Percentiles rank a stretch among this genome's conserved stretches.
Evolutionary conservation across 192 early-diverging fungal species (phyloP).

Genomic region (Dimargaris verticillata): DNA sequence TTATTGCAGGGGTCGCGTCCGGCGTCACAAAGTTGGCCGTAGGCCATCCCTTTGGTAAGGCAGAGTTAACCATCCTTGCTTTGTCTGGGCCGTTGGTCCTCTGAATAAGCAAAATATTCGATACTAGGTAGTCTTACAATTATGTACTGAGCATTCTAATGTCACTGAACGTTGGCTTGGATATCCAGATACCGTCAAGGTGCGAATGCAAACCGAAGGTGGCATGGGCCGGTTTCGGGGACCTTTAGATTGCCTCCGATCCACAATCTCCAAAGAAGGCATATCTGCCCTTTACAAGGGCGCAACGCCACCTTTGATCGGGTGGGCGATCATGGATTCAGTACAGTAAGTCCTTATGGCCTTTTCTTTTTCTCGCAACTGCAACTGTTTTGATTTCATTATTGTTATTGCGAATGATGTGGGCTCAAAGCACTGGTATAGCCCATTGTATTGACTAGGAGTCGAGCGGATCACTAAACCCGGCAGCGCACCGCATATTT

Average conservation of each 20-base stretch:
- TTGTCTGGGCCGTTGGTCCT: too few relatives aligned
- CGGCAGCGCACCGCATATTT: neutral
- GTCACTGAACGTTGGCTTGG: too few relatives aligned
- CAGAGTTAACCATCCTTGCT: too few relatives aligned
- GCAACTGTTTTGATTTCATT: neutral
- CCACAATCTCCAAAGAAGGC: constrained; percentile 52
- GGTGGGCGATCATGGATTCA: constrained; percentile 80
- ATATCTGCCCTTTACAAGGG: constrained; percentile 78
- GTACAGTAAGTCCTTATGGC: constrained; percentile 15
- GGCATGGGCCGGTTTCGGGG: constrained; percentile 52
- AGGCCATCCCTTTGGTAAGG: constrained; percentile 60
- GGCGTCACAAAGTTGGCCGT: constrained; percentile 64
- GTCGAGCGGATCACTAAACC: neutral
- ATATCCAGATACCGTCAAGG: constrained; percentile 51
- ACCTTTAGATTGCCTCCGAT: constrained; percentile 45
- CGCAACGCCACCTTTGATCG: constrained; percentile 77
- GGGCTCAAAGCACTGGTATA: too few relatives aligned
- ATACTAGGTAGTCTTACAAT: too few relatives aligned
- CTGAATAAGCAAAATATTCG: too few relatives aligned
- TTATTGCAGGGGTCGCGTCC: constrained; percentile 51
- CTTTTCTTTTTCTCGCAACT: neutral
- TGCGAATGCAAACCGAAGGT: constrained; percentile 59
- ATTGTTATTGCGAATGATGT: too few relatives aligned
- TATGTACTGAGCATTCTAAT: too few relatives aligned
- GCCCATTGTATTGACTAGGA: neutral